Evolutionary conservation across 257 asterid species (phyloP).

Genomic region (Pogostemon cablin): DNA sequence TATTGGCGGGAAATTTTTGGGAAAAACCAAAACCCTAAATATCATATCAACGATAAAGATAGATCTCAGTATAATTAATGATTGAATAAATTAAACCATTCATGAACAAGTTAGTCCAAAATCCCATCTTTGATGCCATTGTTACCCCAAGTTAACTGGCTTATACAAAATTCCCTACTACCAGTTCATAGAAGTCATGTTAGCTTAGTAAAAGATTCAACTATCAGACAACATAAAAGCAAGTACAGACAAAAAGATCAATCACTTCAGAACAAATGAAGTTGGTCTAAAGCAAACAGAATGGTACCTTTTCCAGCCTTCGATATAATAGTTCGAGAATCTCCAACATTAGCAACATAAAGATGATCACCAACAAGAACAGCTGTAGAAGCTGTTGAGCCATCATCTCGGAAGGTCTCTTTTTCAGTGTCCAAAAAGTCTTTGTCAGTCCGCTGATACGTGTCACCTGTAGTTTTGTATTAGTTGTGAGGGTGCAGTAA

Average conservation of each 20-base stretch:
- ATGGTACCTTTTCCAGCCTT: conserved; percentile 87
- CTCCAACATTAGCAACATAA: conserved; percentile 99
- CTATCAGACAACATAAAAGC: conserved; percentile 15
- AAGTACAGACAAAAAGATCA: conserved; percentile 6
- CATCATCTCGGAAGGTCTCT: conserved; percentile 94
- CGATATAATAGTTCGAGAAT: conserved; percentile 90
- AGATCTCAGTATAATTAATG: background rate
- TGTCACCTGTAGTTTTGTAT: conserved; percentile 61
- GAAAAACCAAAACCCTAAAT: conserved; percentile 9
- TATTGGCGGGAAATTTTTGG: background rate
- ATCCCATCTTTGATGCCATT: conserved; percentile 23
- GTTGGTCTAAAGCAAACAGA: conserved; percentile 11
- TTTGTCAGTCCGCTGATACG: conserved; percentile 83
- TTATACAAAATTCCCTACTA: conserved; percentile 26
- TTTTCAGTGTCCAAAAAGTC: conserved; percentile 89
- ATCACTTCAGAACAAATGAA: background rate
- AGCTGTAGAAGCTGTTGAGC: conserved; percentile 89
- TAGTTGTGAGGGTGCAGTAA: conserved; percentile 25
- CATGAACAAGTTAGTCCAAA: conserved; percentile 3
- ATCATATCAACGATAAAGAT: background rate
- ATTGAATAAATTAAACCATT: conserved; percentile 9
- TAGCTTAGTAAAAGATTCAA: conserved; percentile 12
- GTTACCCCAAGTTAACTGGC: conserved; percentile 6
- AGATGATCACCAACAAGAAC: conserved; percentile 90
- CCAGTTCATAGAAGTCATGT: conserved; percentile 12